Evolutionary conservation across 768 basidiomycete species (phyloP), one percentile per base, ranked within the genome.

Genomic region (Xerocomus brunneocitrinus): DNA sequence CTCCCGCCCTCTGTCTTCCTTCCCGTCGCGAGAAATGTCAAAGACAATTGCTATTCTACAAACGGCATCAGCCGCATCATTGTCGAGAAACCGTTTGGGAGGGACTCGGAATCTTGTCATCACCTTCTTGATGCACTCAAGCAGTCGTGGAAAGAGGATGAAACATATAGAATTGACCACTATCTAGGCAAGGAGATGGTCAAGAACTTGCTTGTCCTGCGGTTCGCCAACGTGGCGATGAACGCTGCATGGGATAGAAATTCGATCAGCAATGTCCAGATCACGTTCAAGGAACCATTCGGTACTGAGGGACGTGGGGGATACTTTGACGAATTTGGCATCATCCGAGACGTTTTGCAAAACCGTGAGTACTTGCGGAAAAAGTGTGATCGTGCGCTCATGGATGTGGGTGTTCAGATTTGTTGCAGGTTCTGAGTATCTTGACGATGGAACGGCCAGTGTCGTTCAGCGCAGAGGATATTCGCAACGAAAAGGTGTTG

Each of bases 101-200:
- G 93, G 69, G 95, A 99, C 63, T 80, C 90, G 56, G 82, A 90
- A 0, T 91, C 89, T 8, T 90, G 88, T 52, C 80, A 88, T 46
- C 79, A 81, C 56, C 84, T 99, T 53, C 80, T 98, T 53, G 67
- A 73, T 22, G 77, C 85, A 16, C 78, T 99, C 70, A 95, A 92
- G 74, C 67, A 83, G 59, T 83, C 90, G 56, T 99, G 95, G 94
- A 77, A 78, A 3, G 95, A 99, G 73, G 91, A 98, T 28, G 97
- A 99, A 76, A 98, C 95, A 9, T 99, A 90, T 84, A 89, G 95
- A 49, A 98, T 99, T 68, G 95, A 99, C 72, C 95, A 99, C 69
- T 99, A 99, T 71, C 87, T 99, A 49, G 95, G 95, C 53, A 99
- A 99, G 77, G 95, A 99, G 80, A 98, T 99, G 95, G 91, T 98